Evolutionary conservation across 1,139 yeast genomes (phyloP), one percentile per base, ranked within the genome.

Genomic region (Taphrina deformans): DNA sequence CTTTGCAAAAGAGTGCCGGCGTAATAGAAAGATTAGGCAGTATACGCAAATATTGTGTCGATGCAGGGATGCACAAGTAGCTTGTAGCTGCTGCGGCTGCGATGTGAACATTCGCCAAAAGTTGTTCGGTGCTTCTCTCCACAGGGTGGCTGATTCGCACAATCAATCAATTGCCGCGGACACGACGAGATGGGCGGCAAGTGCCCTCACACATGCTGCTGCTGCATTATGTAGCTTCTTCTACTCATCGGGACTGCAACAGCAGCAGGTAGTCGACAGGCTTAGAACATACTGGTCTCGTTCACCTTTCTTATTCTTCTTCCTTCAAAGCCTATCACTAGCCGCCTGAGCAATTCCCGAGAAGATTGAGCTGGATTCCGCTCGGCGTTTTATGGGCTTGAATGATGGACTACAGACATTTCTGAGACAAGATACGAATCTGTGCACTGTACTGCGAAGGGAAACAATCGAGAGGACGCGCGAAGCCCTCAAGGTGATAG

Each of bases 401-500:
- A 14, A 38, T 31, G 58, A 53, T 6, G 23, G 38, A 38, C 26
- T 53, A 24, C 58, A 53, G 40, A 7, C 48, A 23, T 53, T 53
- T 27, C 31, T 53, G 31, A 31, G 14, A 6, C 48, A 53, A 18
- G 58, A 53, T 23, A 14, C 31, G 27, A 27, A 9, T 23, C 6
- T 10, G 10, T 35, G 48, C 16, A 7, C 63, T n/a, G n/a, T 56
- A 12, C 24, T 48, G 40, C 46, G 63, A 4, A 27, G 23, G 9
- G 29, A 26, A 26, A 50, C 63, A 12, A 50, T 59, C 10, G n/a
- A 23, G 21, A 48, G 38, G 51, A 40, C 63, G 10, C 40, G 51
- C 12, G 63, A 59, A 23, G 63, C 63, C 14, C 18, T 48, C 29
- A 14, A 24, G 18, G 63, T 59, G 27, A 38, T 59, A 6, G 23